These are phyloP conservation scores for Metschnikowia drakensbergensis DNA, from an alignment of 805 yeast genomes.

Conservation along the genomic window DNA sequence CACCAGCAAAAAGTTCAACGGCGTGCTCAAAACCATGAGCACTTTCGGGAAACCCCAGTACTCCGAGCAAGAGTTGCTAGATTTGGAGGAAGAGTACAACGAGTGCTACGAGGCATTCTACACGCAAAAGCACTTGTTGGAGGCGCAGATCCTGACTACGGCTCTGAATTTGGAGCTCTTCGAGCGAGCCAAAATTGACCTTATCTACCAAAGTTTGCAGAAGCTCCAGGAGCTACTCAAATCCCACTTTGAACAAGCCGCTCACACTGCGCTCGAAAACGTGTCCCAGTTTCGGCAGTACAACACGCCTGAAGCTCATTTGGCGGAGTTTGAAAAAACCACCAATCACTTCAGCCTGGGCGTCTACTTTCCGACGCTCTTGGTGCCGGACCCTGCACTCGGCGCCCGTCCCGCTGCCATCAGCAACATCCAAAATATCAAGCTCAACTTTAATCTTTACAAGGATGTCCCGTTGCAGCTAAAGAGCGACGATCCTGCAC, in stretches of 20 bases:
- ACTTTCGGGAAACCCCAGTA: constrained; percentile 29
- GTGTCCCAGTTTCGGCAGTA: neutral
- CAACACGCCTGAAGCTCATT: constrained; percentile 1
- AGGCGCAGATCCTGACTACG: constrained; percentile 22
- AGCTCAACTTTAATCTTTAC: constrained; percentile 34
- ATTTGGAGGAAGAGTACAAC: constrained; percentile 30
- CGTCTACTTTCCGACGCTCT: constrained; percentile 35
- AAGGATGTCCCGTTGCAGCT: constrained; percentile 40
- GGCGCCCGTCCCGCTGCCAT: neutral
- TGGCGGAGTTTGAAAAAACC: constrained; percentile 18
- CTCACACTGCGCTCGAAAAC: neutral
- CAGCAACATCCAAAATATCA: constrained; percentile 34
- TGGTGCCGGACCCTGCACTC: constrained; percentile 27
- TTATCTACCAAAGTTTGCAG: constrained; percentile 31
- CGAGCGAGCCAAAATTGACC: constrained; percentile 32
- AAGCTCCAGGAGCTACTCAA: constrained; percentile 32
- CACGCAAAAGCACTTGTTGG: constrained; percentile 28
- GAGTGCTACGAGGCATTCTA: constrained; percentile 35
- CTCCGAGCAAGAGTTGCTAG: constrained; percentile 23
- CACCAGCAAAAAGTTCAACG: constrained; percentile 28
- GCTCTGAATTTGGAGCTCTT: constrained; percentile 29
- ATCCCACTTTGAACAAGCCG: neutral
- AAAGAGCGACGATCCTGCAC: constrained; percentile 7
- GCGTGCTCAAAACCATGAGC: constrained; percentile 32
- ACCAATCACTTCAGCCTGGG: constrained; percentile 32